Evolutionary conservation across 2,329 filamentous ascomycete genomes (phyloP).

Genomic region (Curvularia spicifera): DNA sequence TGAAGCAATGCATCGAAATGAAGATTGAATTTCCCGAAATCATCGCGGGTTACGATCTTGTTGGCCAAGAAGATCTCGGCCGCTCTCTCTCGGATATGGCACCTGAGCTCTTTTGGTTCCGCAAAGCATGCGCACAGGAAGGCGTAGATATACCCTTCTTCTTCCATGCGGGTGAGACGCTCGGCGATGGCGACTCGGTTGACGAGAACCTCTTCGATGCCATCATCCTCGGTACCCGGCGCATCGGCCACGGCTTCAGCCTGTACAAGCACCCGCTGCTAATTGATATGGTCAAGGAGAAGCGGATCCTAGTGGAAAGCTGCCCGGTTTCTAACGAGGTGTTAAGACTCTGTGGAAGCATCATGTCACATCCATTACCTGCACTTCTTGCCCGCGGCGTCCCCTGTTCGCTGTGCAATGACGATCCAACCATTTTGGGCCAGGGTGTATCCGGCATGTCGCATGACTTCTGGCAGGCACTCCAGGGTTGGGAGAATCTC

Average conservation of each 20-base stretch:
- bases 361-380: conserved; percentile 80
- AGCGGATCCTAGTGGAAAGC: conserved; percentile 84
- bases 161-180: conserved; percentile 90
- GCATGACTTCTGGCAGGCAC: conserved; percentile 91
- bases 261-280: conserved; percentile 91
- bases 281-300: conserved; percentile 86
- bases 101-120: conserved; percentile 92
- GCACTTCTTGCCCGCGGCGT: conserved; percentile 86
- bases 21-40: conserved; percentile 81
- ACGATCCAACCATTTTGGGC: conserved; percentile 87
- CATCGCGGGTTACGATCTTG: conserved; percentile 86
- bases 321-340: conserved; percentile 93
- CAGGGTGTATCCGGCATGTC: conserved; percentile 83
- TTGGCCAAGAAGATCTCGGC: conserved; percentile 84
- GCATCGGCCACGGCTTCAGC: conserved; percentile 89
- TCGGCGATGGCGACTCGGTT: conserved; percentile 76
- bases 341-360: conserved; percentile 75
- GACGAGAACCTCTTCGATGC: conserved; percentile 91
- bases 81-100: conserved; percentile 77
- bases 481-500: conserved; percentile 91
- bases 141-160: conserved; percentile 88
- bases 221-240: conserved; percentile 80
- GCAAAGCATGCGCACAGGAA: conserved; percentile 78
- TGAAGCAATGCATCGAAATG: conserved; percentile 85
- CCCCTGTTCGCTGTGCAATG: conserved; percentile 82